These are phyloP conservation scores for Alternaria brassicicola DNA, from an alignment of 2,329 filamentous ascomycete genomes.

Conservation along the genomic window DNA sequence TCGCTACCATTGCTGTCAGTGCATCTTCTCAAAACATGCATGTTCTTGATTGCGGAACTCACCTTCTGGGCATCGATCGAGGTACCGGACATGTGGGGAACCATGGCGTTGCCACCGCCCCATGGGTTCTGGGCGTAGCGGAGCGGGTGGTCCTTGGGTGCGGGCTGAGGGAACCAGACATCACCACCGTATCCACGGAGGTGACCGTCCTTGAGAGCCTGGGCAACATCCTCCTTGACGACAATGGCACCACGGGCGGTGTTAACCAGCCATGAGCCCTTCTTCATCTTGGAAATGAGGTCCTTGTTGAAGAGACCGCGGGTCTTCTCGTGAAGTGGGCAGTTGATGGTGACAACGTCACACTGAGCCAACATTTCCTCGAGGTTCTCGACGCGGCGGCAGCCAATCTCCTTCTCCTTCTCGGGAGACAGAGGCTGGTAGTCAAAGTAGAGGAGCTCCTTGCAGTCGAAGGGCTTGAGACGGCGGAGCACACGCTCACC, in stretches of 20 bases:
- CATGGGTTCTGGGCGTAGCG: constrained; percentile 93
- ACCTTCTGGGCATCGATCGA: constrained; percentile 93
- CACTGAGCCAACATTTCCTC: constrained; percentile 95
- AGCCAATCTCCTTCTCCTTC: constrained; percentile 93
- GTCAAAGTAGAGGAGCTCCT: constrained; percentile 99
- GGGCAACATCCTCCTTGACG: constrained; percentile 98
- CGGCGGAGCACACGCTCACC: constrained; percentile 96
- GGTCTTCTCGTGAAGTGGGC: constrained; percentile 98
- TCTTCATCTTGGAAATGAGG: constrained; percentile 98
- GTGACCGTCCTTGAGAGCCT: constrained; percentile 88
- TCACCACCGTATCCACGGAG: constrained; percentile 87
- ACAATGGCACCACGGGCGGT: constrained; percentile 98
- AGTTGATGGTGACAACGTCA: constrained; percentile 99
- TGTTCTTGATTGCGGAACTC: constrained; percentile 4
- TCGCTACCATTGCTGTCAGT: constrained; percentile 32
- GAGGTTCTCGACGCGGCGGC: constrained; percentile 82
- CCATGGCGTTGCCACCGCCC: constrained; percentile 98
- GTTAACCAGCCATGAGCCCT: constrained; percentile 96
- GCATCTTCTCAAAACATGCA: neutral
- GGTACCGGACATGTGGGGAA: constrained; percentile 98
- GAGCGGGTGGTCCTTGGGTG: constrained; percentile 89
- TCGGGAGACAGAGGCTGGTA: constrained; percentile 92
- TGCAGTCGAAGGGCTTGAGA: constrained; percentile 98
- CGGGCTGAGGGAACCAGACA: constrained; percentile 98
- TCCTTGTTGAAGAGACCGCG: constrained; percentile 98